Evolutionary conservation across 2,329 filamentous ascomycete genomes (phyloP).

Genomic region (Verticillium albo-atrum): DNA sequence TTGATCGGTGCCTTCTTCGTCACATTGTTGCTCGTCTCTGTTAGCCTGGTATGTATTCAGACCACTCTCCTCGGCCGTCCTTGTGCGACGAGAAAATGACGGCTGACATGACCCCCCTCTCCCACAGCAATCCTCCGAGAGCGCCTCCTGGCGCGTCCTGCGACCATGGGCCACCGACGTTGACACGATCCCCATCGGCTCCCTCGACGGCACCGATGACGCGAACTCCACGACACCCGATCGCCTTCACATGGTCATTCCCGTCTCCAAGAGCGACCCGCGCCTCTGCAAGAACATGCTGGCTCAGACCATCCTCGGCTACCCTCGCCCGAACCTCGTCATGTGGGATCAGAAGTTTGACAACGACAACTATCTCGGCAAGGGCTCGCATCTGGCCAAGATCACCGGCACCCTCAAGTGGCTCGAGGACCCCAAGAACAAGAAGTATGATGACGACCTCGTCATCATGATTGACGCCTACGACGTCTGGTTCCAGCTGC

Average conservation of each 20-base stretch:
- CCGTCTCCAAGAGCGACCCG: background rate
- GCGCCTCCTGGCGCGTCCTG: background rate
- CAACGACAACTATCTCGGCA: background rate
- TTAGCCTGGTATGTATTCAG: background rate
- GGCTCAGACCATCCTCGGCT: constrained; percentile 2
- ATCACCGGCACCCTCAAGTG: constrained; percentile 20
- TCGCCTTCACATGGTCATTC: background rate
- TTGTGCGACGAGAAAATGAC: background rate
- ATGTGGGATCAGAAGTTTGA: constrained; percentile 2
- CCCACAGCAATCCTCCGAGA: background rate
- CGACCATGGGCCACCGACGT: constrained; percentile 1
- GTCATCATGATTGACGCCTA: constrained; percentile 4
- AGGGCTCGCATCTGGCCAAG: constrained; percentile 21
- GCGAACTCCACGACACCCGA: background rate
- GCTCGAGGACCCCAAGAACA: constrained; percentile 12
- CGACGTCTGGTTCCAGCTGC: constrained; percentile 3
- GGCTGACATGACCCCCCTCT: background rate
- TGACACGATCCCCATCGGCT: background rate
- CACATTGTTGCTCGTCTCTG: background rate
- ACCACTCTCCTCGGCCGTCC: background rate
- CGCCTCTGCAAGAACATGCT: constrained; percentile 2
- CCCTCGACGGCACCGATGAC: background rate
- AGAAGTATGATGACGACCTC: constrained; percentile 4
- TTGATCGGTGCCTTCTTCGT: background rate
- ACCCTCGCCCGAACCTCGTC: constrained; percentile 1